These are phyloP conservation scores for Annona cherimola DNA, from an alignment of 164 flowering plant species.

Conservation along the genomic window DNA sequence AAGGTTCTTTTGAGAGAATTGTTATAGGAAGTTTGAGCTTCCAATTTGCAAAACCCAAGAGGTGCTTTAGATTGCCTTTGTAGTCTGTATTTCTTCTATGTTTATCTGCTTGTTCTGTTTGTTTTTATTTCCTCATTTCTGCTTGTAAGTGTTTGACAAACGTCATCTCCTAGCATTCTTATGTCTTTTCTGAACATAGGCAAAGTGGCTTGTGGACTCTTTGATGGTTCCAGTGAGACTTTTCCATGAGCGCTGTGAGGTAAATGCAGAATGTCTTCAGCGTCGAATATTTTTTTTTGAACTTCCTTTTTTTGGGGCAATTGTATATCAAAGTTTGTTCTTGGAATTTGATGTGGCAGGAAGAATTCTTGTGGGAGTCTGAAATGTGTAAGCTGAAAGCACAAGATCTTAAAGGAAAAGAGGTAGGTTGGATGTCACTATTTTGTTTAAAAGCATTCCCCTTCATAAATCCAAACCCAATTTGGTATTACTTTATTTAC, in stretches of 20 bases:
- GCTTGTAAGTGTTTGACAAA: neutral
- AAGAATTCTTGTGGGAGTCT: conserved; percentile 93
- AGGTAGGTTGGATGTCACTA: conserved; percentile 36
- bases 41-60: neutral
- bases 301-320: neutral
- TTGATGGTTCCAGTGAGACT: conserved; percentile 70
- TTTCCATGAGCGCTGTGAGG: conserved; percentile 98
- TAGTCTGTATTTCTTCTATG: neutral
- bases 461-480: neutral
- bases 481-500: neutral
- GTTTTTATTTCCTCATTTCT: neutral
- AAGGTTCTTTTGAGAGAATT: too few relatives aligned
- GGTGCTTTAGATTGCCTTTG: neutral
- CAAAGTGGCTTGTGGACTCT: conserved; percentile 85
- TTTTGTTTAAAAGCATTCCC: neutral
- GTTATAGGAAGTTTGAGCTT: too few relatives aligned
- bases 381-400: conserved; percentile 96
- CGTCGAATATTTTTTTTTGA: neutral
- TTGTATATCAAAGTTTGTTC: neutral
- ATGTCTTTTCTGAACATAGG: conserved; percentile 32
- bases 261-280: conserved; percentile 13
- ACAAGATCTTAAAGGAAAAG: conserved; percentile 88
- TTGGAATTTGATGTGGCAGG: conserved; percentile 36
- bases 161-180: conserved; percentile 4
- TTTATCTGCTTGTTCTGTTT: neutral